Percentiles rank a stretch among this genome's conserved stretches.
These are phyloP conservation scores for Euphorbia pulcherrima DNA, from an alignment of 345 rosid species.

Conservation along the genomic window DNA sequence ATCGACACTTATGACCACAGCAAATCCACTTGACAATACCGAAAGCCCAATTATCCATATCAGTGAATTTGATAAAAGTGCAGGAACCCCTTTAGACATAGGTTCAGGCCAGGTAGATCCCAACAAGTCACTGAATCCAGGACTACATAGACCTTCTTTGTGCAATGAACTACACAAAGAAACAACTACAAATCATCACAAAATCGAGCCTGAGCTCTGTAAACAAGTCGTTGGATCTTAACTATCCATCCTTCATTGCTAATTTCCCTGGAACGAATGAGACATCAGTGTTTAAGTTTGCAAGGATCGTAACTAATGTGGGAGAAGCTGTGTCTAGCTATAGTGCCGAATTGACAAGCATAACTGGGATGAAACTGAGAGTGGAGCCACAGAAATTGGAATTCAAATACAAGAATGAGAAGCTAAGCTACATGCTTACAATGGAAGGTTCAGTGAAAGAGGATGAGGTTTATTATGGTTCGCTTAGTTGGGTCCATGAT, in stretches of 20 bases:
- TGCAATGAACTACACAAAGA: conserved; percentile 35
- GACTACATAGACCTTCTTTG: conserved; percentile 52
- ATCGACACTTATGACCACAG: conserved; percentile 50
- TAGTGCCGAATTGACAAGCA: conserved; percentile 36
- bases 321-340: conserved; percentile 40
- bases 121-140: conserved; percentile 46
- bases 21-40: conserved; percentile 36
- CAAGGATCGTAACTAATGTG: conserved; percentile 48
- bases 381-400: conserved; percentile 53
- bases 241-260: conserved; percentile 53
- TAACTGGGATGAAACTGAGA: conserved; percentile 42
- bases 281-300: conserved; percentile 23
- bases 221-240: conserved; percentile 42
- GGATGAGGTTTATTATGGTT: conserved; percentile 40
- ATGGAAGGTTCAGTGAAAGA: conserved; percentile 44
- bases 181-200: conserved; percentile 42
- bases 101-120: conserved; percentile 56
- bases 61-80: not conserved
- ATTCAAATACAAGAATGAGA: conserved; percentile 43
- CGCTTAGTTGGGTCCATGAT: conserved; percentile 55
- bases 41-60: conserved; percentile 30
- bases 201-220: conserved; percentile 30
- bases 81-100: conserved; percentile 50
- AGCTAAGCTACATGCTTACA: conserved; percentile 44
- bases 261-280: conserved; percentile 22